Conservation (phyloP, 2,329 filamentous ascomycete genomes). For the Escovopsis sp. region DNA sequence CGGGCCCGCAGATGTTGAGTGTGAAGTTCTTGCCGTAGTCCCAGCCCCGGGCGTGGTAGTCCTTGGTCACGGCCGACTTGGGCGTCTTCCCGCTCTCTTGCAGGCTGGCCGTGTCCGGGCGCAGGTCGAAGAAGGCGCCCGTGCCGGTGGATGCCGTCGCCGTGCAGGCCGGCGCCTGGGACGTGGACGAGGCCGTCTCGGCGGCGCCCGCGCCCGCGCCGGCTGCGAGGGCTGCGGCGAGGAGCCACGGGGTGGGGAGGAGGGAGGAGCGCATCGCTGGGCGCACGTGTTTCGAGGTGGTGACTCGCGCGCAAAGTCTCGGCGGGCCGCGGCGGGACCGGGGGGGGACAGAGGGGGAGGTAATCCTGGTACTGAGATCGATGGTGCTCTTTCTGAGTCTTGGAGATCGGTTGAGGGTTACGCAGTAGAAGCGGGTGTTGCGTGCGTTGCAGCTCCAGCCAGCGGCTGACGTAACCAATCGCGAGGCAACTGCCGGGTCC, state of each 20-base stretch:
- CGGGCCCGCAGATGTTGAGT: conserved; percentile 64
- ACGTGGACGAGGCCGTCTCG: conserved; percentile 25
- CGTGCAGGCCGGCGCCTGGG: conserved; percentile 35
- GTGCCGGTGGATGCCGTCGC: conserved; percentile 39
- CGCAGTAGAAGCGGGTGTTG: not conserved
- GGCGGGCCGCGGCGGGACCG: not conserved
- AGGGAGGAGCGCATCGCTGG: not conserved
- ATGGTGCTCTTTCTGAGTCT: no score
- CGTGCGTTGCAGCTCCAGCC: no score
- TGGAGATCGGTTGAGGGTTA: not conserved
- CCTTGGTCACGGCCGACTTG: conserved; percentile 27
- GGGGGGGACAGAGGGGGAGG: no score
- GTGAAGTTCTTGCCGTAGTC: conserved; percentile 75
- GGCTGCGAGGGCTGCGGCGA: conserved; percentile 19
- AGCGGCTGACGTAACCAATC: no score
- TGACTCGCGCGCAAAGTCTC: not conserved
- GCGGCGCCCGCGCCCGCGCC: conserved; percentile 19
- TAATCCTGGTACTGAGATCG: no score
- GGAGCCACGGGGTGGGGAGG: conserved; percentile 16
- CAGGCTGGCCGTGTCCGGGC: conserved; percentile 35
- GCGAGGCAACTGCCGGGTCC: no score
- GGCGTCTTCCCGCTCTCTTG: conserved; percentile 29
- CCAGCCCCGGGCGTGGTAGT: conserved; percentile 54
- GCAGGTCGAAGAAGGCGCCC: conserved; percentile 45
- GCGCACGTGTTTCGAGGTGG: not conserved